Base-by-base conservation (phyloP, 345 rosid genomes). In the Populus deltoides region DNA sequence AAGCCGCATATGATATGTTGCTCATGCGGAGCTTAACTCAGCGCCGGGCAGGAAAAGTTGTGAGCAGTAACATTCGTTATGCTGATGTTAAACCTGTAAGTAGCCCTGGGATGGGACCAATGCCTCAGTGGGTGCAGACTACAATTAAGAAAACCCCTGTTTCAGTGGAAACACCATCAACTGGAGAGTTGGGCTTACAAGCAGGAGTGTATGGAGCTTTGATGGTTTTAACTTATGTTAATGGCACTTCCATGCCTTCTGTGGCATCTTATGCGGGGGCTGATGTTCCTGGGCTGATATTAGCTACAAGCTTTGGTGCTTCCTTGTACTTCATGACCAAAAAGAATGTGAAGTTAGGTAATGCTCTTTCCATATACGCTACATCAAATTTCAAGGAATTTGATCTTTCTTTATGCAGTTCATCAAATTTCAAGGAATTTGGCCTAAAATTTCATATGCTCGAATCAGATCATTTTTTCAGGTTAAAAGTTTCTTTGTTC, bases 1-100 rank as follows among this genome's bases (percentile, higher is more conserved):
- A 96, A 84, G 94, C 99, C 81, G 99, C 98, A 8, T 93, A 93
- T 85, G 98, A 96, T 78, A 93, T 96, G 99, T 75, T 96, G 85
- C 98, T 93, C 78, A 93, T 93, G 99, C 88, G 85, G 79, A 96
- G 98, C 85, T 86, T 96, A 65, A 90, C 92, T 78, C 99, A 88
- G 86, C 93, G 99, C 47, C 90, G 89, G 83, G 86, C 94, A 31
- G 99, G 98, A 66, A 96, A 92, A 84, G 98, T 93, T 35, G 89
- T 85, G 66, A 86, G 84, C 82, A 90, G 90, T 84, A 87, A 81
- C 81, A 85, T 96, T 53, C 92, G 95, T 6, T 96, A 90, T 83
- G 99, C 99, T 8, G 98, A 96, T 86, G 99, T 96, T 74, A 93
- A 93, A 84, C 86, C 93, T 41, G 85, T 69, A 38, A 80, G 71